Base-by-base conservation (phyloP, 768 basidiomycete genomes). In the Sporobolomyces roseus region DNA sequence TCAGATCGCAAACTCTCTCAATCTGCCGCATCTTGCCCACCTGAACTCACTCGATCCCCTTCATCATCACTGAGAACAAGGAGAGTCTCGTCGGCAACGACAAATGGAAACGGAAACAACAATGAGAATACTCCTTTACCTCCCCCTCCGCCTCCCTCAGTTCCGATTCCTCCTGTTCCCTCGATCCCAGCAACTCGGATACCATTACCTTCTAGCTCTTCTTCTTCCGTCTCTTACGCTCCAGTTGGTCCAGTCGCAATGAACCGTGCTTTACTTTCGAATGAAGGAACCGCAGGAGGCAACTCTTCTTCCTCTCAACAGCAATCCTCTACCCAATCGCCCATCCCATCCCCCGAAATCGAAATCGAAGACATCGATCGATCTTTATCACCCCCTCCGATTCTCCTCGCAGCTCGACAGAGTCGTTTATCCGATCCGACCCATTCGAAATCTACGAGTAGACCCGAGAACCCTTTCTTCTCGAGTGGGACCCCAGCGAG, bases 391-490 rank as follows among this genome's bases (percentile, higher is more conserved):
- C 58, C 58, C 4, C 58, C 58, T 2, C 58, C 58, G 4, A 60
- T 60, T 45, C 58, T 60, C 4, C 58, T 60, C 58, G 58, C 43
- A 13, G 58, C 58, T 12, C 45, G 58, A 8, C 58, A 60, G 35
- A 32, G 30, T n/a, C 58, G 58, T 4, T 27, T 60, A 17, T 60
- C 58, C 17, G 58, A 60, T 25, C 58, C 58, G 10, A 38, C 32
- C 35, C 35, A 19, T 53, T 10, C n/a, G 46, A 3, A 17, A 25
- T 17, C 63, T 23, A 27, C 45, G 4, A 48, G 29, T 17, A 4
- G 45, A 3, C 29, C 51, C 29, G 61, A 63, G 43, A 69, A 69
- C 29, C 71, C 71, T 14, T 74, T 74, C 65, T 74, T 72, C 50
- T 67, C 63, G 36, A 48, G 43, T 7, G 61, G 53, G 5, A 55